Base-by-base conservation (phyloP, 1,139 yeast genomes). In the Candida pseudoviswanathii region DNA sequence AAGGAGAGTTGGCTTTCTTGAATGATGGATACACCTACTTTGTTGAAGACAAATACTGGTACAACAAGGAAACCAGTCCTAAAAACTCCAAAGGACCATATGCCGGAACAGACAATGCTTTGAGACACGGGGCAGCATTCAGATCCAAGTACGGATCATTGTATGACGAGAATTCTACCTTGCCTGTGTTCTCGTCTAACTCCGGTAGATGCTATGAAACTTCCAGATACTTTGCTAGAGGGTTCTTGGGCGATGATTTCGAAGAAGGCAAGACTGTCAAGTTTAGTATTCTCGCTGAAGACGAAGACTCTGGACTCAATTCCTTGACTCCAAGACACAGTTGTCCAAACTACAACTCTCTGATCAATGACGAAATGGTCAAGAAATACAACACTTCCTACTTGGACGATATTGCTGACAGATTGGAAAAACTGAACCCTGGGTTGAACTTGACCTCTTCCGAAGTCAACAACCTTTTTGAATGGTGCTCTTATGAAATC, bases 401-500 rank as follows among this genome's bases (percentile, higher is more conserved):
- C 55, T 63, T 77, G 30, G 58, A 58, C 8, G 64, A 66, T 36
- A 78, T 81, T 8, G 62, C 68, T 3, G 59, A 61, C 16, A 67
- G 84, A 41, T 60, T 80, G 46, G 68, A 65, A 49, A 60, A 62
- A 48, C 65, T 48, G 21, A 62, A 62, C 43, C 64, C 64, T 3
- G 58, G 60, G 11, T 69, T 77, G 48, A 68, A 75, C 57, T 62
- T 81, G 27, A 70, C 73, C 3, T 56, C 66, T 4, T 49, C 55
- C 9, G 85, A 84, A 51, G 71, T 82, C 38, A 57, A 60, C 41
- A 56, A 61, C 43, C 55, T 81, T 54, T 66, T 76, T 54, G 63
- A 65, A 37, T 66, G 78, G 67, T 82, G 86, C 64, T 83, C 84
- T 2, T 83, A 68, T 62, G 87, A 81, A 58, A 60, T 81, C 54